Evolutionary conservation across 805 yeast species (phyloP).

Genomic region (Schwanniomyces occidentalis): DNA sequence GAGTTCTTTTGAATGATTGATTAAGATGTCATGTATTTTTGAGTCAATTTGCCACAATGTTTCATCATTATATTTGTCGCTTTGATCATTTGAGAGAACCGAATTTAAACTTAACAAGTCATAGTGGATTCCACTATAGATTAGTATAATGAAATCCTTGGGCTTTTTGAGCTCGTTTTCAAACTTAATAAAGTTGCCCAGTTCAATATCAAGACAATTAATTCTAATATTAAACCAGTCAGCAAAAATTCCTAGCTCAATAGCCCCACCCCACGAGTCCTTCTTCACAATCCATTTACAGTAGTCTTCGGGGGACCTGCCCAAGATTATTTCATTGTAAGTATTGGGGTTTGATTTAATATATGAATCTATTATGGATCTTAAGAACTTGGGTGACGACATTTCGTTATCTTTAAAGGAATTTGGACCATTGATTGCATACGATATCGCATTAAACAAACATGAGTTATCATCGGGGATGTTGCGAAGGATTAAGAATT

Average conservation of each 20-base stretch:
- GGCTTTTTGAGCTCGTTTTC: slow-evolving; percentile 34
- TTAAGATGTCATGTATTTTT: slow-evolving; percentile 30
- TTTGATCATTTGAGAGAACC: slow-evolving; percentile 15
- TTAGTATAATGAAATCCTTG: slow-evolving; percentile 47
- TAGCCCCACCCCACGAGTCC: slow-evolving; percentile 83
- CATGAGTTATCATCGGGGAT: slow-evolving; percentile 82
- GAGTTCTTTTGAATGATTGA: slow-evolving; percentile 39
- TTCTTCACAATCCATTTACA: slow-evolving; percentile 59
- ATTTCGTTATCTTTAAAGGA: slow-evolving; percentile 31
- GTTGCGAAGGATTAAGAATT: slow-evolving; percentile 49
- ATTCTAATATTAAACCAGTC: slow-evolving; percentile 52
- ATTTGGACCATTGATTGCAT: slow-evolving; percentile 37
- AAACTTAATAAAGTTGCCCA: slow-evolving; percentile 57
- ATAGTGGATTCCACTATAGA: slow-evolving; percentile 74
- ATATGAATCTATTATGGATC: slow-evolving; percentile 51
- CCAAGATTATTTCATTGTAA: slow-evolving; percentile 60
- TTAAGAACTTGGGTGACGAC: slow-evolving; percentile 47
- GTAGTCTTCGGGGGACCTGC: slow-evolving; percentile 49
- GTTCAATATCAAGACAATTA: slow-evolving; percentile 64
- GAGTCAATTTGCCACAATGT: slow-evolving; percentile 43
- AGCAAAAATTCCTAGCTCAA: slow-evolving; percentile 66
- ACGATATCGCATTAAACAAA: slow-evolving; percentile 64
- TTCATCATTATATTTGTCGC: slow-evolving; percentile 31
- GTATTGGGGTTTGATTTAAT: slow-evolving; percentile 39
- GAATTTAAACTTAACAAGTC: slow-evolving; percentile 54